Evolutionary conservation across 1,284 basidiomycete species (phyloP), one percentile per base, ranked within the genome.

Genomic region (Melanopsichium pennsylvanicum): DNA sequence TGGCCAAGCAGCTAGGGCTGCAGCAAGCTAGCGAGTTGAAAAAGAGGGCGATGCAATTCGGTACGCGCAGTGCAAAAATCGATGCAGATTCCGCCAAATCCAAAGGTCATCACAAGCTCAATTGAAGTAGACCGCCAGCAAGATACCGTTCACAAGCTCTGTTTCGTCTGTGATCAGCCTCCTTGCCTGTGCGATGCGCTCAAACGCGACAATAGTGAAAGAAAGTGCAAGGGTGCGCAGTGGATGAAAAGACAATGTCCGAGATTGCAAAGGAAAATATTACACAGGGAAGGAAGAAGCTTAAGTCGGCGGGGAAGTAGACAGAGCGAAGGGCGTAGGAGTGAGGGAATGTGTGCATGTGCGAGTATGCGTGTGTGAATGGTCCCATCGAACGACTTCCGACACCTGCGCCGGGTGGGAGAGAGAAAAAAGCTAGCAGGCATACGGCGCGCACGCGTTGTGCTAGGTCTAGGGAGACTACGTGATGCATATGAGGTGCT

Each of bases 41-140:
- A 75, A 98, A 98, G 83, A 81, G 91, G 46, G 95, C 95, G 5
- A 97, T 97, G 90, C 95, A 98, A 80, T 98, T 98, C 84, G 95
- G 95, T 3, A 76, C 89, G 61, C 87, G 90, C 80, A 93, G 92
- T 40, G 93, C 93, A 4, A 87, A 93, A 74, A 93, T 97, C 89
- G 87, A 90, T 54, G 79, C 80, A 2, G 85, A 84, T 2, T 83
- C 82, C 15, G 63, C 73, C 0, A 51, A 51, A 12, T 58, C 47
- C 16, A 82, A 82, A 50, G 82, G 82, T 7, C 64, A 80, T 42
- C 67, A 78, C 32, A 40, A 45, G 42, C 23, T 63, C 5, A 19
- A n/a, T n/a, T 58, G 15, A 34, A 13, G 33, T 21, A 22, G 11
- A 25, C 9, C 18, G 22, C 13, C 21, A 22, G 16, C 37, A n/a